A percentile compares a stretch with the other conserved stretches of the same genome.
phyloP scores from a whole-genome alignment of 495 filamentous ascomycete species.

The Aspergillus sparsus region DNA sequence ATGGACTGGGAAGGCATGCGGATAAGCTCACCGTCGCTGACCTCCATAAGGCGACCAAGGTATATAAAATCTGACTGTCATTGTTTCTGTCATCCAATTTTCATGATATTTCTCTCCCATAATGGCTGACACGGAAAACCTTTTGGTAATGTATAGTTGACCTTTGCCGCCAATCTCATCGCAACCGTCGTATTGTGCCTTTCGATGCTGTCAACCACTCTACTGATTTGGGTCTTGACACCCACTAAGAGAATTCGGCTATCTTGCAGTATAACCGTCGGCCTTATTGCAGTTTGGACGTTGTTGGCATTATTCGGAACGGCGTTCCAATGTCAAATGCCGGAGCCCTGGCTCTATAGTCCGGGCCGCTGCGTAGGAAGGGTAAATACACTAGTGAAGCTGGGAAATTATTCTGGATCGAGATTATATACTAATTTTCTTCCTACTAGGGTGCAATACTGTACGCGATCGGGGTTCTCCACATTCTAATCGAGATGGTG shows the following conservation, averaged over 20 bases:
- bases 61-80: neutral
- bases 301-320: conserved; percentile 26
- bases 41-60: conserved; percentile 28
- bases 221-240: conserved; percentile 32
- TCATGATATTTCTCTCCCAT: too few relatives aligned
- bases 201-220: conserved; percentile 29
- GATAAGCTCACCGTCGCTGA: conserved; percentile 18
- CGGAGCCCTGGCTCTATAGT: conserved; percentile 28
- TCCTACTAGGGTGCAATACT: conserved; percentile 17
- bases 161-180: conserved; percentile 32
- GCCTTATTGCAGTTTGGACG: conserved; percentile 22
- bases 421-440: neutral
- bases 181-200: conserved; percentile 29
- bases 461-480: conserved; percentile 28
- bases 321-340: conserved; percentile 31
- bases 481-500: conserved; percentile 30
- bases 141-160: conserved; percentile 19
- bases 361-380: conserved; percentile 28
- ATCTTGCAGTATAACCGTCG: conserved; percentile 22
- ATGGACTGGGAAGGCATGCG: conserved; percentile 32
- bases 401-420: neutral
- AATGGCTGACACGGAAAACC: neutral
- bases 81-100: neutral
- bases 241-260: conserved; percentile 25
- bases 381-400: conserved; percentile 10